Percentiles rank a stretch among this genome's conserved stretches.
These are phyloP conservation scores for Willaertia magna DNA, from an alignment of 208 protist genomes.

Conservation along the genomic window DNA sequence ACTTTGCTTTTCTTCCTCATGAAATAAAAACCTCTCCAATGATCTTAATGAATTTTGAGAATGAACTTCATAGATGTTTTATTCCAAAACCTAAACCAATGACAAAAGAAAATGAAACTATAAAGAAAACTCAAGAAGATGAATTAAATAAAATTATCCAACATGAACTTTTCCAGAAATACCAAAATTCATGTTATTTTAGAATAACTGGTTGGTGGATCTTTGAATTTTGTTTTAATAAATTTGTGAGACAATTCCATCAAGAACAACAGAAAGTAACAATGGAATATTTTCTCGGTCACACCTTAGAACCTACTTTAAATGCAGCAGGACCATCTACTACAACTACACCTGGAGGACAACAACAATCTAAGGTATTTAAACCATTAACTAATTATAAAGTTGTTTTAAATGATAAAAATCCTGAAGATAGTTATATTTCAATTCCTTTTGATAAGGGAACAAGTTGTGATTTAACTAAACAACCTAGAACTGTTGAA, in stretches of 20 bases:
- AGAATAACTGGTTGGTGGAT: slow-evolving; percentile 7
- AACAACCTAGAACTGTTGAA: not conserved
- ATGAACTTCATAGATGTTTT: not conserved
- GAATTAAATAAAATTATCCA: not conserved
- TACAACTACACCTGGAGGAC: not conserved
- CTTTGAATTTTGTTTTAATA: slow-evolving; percentile 10
- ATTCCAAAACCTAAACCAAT: not conserved
- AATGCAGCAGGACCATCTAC: too few relatives aligned
- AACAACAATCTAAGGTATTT: too few relatives aligned
- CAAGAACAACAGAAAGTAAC: not conserved
- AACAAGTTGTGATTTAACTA: not conserved
- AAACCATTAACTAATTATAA: not conserved
- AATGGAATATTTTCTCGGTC: not conserved
- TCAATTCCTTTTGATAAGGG: not conserved
- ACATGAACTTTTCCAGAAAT: not conserved
- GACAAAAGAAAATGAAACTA: not conserved
- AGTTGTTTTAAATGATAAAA: not conserved
- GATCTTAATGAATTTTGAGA: not conserved
- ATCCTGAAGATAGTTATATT: not conserved
- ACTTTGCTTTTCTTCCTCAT: not conserved
- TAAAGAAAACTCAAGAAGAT: not conserved
- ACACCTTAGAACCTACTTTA: not conserved
- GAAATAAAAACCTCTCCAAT: not conserved
- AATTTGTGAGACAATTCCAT: slow-evolving; percentile 3
- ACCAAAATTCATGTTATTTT: not conserved